These are phyloP conservation scores for Moesziomyces aphidis DNA, from an alignment of 1,284 basidiomycete genomes.

Conservation along the genomic window DNA sequence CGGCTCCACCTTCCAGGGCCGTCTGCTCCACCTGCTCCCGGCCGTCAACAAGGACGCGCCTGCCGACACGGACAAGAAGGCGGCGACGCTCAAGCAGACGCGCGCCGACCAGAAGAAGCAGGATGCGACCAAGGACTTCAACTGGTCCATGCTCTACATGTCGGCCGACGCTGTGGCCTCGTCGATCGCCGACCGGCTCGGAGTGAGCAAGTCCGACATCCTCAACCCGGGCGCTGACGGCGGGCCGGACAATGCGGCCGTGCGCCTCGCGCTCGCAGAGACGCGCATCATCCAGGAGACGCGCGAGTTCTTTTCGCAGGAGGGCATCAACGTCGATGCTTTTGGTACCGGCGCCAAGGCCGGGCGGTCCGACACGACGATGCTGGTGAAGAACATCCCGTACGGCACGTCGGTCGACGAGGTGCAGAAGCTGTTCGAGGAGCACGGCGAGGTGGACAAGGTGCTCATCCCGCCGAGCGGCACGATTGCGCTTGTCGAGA, in stretches of 20 bases:
- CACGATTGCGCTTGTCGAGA: constrained; percentile 93
- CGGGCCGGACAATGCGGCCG: constrained; percentile 72
- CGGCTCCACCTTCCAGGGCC: constrained; percentile 88
- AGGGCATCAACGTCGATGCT: constrained; percentile 71
- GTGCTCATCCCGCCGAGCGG: constrained; percentile 91
- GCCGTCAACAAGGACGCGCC: constrained; percentile 75
- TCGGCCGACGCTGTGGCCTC: constrained; percentile 91
- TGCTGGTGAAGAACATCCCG: constrained; percentile 97
- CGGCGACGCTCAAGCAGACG: constrained; percentile 72
- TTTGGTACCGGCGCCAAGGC: constrained; percentile 52
- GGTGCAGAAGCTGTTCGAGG: constrained; percentile 82
- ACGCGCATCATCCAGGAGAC: constrained; percentile 96
- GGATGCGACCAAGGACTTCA: constrained; percentile 83
- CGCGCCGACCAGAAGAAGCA: constrained; percentile 77
- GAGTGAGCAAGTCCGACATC: constrained; percentile 85
- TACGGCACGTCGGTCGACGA: constrained; percentile 84
- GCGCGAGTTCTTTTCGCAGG: constrained; percentile 78
- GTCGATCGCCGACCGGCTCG: constrained; percentile 83
- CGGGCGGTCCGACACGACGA: constrained; percentile 74
- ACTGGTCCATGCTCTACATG: constrained; percentile 97
- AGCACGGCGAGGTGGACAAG: constrained; percentile 80
- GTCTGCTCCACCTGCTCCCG: constrained; percentile 88
- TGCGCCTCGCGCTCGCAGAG: constrained; percentile 94
- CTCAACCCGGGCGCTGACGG: constrained; percentile 72
- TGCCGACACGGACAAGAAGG: constrained; percentile 27